Evolutionary conservation across 2,329 filamentous ascomycete genomes (phyloP), one percentile per base, ranked within the genome.

Genomic region (Penicillium sp.): DNA sequence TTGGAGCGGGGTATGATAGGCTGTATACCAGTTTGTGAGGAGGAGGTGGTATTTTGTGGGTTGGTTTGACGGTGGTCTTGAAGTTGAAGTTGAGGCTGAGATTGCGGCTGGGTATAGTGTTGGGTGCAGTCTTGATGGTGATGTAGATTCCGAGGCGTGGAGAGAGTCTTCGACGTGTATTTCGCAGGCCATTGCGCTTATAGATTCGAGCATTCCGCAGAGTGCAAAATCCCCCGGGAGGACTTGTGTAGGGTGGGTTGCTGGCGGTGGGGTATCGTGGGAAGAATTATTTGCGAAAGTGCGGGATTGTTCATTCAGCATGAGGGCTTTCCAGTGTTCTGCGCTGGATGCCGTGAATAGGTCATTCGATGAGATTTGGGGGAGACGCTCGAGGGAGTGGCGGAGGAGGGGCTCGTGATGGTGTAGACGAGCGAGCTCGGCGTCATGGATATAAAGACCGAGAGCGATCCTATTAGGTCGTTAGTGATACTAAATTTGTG

Each of bases 1-100:
- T 13, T 45, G 13, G 22, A 28, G 48, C 2, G n/a, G 25, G 42
- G 40, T 19, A 2, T 58, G 49, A 43, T 61, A 61, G 19, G 46
- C 45, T 40, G 33, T 45, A 52, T 61, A 43, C 58, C 68, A 35
- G 54, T 57, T 14, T 70, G 57, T 55, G 64, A 70, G 40, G 63
- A 70, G 19, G 55, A 49, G 22, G 67, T 67, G 57, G 60, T 43
- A 25, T 59, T 1, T 22, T 22, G 19, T 62, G 30, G 8, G 30
- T 33, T 33, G 30, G 48, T 14, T 26, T 8, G 26, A 13, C 13
- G 8, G 16, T 30, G 25, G 43, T n/a, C 6, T 7, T 16, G 25
- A 6, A 6, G 25, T 16, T 28, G 43, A 28, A 3, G 40, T 10
- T 7, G 38, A 10, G n/a, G 43, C 14, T 19, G 48, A 22, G 19